A percentile compares a stretch with the other conserved stretches of the same genome.
phyloP scores from a whole-genome alignment of 202 grass and related monocot genomes.

The Musa balbisiana region DNA sequence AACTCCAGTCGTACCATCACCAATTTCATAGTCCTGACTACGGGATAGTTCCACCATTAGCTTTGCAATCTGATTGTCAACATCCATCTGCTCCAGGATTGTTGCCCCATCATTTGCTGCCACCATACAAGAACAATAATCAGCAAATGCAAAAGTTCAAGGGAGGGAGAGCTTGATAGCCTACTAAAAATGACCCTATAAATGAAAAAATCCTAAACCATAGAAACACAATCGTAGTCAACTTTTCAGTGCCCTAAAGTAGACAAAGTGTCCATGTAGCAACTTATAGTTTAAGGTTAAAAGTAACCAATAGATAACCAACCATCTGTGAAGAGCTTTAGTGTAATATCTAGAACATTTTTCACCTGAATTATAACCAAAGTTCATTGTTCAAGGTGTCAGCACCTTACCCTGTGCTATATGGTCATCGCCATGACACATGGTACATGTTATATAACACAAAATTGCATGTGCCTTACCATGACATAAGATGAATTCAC shows the following conservation, averaged over 20 bases:
- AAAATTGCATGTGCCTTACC: no score
- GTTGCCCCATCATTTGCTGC: constrained; percentile 92
- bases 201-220: neutral
- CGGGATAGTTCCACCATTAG: constrained; percentile 91
- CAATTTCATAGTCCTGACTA: constrained; percentile 95
- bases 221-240: neutral
- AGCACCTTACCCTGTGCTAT: no score
- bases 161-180: no score
- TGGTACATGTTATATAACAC: neutral
- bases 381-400: no score
- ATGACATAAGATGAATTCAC: neutral
- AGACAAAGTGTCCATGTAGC: neutral
- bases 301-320: no score
- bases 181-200: neutral
- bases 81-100: constrained; percentile 97
- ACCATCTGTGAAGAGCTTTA: no score
- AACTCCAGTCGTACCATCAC: constrained; percentile 74
- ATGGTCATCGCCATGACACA: no score
- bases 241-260: neutral
- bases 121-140: neutral
- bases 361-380: no score
- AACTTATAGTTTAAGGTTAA: neutral
- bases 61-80: constrained; percentile 95
- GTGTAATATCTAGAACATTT: no score
- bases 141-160: neutral